Evolutionary conservation across 2,329 filamentous ascomycete species (phyloP).

Genomic region (Coleophoma cylindrospora): DNA sequence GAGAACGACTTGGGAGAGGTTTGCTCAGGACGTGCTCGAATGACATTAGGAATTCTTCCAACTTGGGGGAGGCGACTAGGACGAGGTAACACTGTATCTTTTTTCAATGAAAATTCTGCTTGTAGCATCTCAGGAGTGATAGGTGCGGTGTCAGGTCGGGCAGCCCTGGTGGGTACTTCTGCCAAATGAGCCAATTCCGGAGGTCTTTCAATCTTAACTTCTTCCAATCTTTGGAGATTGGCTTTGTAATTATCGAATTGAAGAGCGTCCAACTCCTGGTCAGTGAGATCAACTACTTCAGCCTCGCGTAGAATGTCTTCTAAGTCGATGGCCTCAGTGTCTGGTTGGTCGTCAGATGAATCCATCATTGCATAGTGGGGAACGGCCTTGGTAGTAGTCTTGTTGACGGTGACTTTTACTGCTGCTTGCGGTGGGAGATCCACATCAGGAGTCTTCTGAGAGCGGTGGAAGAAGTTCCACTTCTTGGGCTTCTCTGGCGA

Average conservation of each 20-base stretch:
- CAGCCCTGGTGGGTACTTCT: slow-evolving; percentile 7
- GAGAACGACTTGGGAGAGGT: slow-evolving; percentile 79
- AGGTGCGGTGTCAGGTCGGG: slow-evolving; percentile 17
- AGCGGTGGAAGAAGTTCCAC: slow-evolving; percentile 60
- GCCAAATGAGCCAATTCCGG: slow-evolving; percentile 1
- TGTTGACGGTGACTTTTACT: slow-evolving; percentile 42
- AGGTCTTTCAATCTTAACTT: slow-evolving; percentile 5
- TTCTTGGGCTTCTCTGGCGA: slow-evolving; percentile 39
- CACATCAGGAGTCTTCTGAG: slow-evolving; percentile 28
- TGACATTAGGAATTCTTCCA: slow-evolving; percentile 79
- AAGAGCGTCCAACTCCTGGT: slow-evolving; percentile 23
- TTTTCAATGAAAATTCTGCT: slow-evolving; percentile 17
- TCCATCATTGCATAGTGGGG: slow-evolving; percentile 61
- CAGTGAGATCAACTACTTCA: slow-evolving; percentile 22
- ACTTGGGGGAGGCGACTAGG: slow-evolving; percentile 73
- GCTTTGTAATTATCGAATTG: slow-evolving; percentile 23
- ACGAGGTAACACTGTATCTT: slow-evolving; percentile 12
- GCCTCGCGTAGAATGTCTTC: slow-evolving; percentile 47
- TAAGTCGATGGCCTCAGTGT: slow-evolving; percentile 27
- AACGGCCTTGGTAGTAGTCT: slow-evolving; percentile 37
- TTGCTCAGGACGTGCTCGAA: slow-evolving; percentile 62
- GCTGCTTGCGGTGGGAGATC: slow-evolving; percentile 31
- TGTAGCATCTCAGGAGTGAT: slow-evolving; percentile 13
- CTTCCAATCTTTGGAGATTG: slow-evolving; percentile 15
- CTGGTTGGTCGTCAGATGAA: slow-evolving; percentile 39